Evolutionary conservation across 148 eudicot genomes (phyloP), one percentile per base, ranked within the genome.

Genomic region (Heliosperma pusillum): DNA sequence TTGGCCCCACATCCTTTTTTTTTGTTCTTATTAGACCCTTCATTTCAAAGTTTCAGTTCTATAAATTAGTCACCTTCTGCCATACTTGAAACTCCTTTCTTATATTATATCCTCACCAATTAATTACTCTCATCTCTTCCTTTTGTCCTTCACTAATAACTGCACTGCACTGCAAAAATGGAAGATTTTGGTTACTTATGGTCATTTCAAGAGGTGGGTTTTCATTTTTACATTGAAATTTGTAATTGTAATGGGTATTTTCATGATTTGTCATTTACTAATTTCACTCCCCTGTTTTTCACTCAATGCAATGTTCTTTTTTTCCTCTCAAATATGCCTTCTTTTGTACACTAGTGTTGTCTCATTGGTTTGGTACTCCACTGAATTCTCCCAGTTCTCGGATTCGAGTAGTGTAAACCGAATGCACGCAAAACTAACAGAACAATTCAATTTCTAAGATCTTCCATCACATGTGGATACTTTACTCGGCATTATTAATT

Each of bases 131-230:
- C 82, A 30, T 42, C 75, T 40, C 53, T 67, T 82, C 64, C 77
- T 30, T 44, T 71, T 3, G 29, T 53, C 72, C 33, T 58, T 59
- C 62, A 70, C 74, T 66, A 19, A 16, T 20, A 62, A n/a, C 53
- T 17, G 26, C 61, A 60, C 13, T 20, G 21, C 50, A 36, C 42
- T 36, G 42, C 42, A 59, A 75, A 80, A 57, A 87, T 90, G 92
- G 92, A 82, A 29, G 89, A 88, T 21, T 57, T 87, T 69, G 79
- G 78, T 55, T 80, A 82, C 77, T 50, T 89, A 17, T 91, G 88
- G 89, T 69, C 62, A 71, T 80, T 84, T 69, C 88, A 82, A 76
- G 93, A 91, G 89, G 96, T 90, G 77, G 76, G 81, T 68, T 58
- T 76, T 78, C 20, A 12, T 30, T 25, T 13, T 10, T 74, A 5